A percentile compares a stretch with the other conserved stretches of the same genome.
Evolutionary conservation across 2,329 filamentous ascomycete species (phyloP).

Genomic region (Ophiosphaerella korrae): DNA sequence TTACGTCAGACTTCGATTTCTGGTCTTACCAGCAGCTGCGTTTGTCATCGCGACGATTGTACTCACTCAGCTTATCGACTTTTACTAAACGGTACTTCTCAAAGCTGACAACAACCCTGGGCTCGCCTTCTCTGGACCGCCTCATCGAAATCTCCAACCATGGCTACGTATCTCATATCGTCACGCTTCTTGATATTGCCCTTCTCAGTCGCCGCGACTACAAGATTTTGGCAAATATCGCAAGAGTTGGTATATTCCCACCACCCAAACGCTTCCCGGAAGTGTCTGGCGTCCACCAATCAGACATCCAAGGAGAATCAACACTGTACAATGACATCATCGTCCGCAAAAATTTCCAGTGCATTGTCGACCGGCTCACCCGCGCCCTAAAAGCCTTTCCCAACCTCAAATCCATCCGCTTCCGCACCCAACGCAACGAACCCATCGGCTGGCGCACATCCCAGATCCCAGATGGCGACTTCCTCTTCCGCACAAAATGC

Average conservation of each 20-base stretch:
- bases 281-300: slow-evolving; percentile 17
- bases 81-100: slow-evolving; percentile 33
- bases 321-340: slow-evolving; percentile 28
- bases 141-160: slow-evolving; percentile 24
- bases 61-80: slow-evolving; percentile 23
- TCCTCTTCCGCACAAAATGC: slow-evolving; percentile 25
- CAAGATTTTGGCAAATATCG: slow-evolving; percentile 23
- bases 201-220: slow-evolving; percentile 32
- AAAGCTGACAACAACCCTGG: slow-evolving; percentile 27
- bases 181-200: slow-evolving; percentile 29
- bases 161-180: slow-evolving; percentile 17
- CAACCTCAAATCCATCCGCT: slow-evolving; percentile 24
- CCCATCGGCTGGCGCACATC: slow-evolving; percentile 10
- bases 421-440: slow-evolving; percentile 19
- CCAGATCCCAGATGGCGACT: slow-evolving; percentile 14
- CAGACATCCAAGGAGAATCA: slow-evolving; percentile 25
- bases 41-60: slow-evolving; percentile 28
- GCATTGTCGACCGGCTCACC: slow-evolving; percentile 25
- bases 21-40: slow-evolving; percentile 26
- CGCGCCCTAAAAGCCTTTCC: slow-evolving; percentile 18
- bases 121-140: slow-evolving; percentile 27
- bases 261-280: slow-evolving; percentile 36
- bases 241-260: slow-evolving; percentile 29
- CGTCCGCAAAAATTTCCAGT: slow-evolving; percentile 13
- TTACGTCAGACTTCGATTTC: slow-evolving; percentile 22